Evolutionary conservation across 768 basidiomycete genomes (phyloP).

Genomic region (Mycena leptocephala): DNA sequence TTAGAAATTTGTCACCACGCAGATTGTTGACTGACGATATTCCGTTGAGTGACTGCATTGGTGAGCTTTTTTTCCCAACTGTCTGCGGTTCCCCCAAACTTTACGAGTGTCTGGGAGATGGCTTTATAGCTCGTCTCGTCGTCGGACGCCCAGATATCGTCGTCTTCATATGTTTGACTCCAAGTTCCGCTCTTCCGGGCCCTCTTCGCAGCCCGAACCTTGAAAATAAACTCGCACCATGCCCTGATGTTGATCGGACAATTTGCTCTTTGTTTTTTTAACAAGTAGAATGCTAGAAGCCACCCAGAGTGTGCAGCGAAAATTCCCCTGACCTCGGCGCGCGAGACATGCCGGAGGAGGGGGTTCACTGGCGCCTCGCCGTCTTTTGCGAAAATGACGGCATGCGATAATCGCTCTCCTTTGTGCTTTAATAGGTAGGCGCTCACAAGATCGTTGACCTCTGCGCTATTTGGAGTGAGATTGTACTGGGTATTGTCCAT

Average conservation of each 20-base stretch:
- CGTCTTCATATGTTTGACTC: conserved; percentile 38
- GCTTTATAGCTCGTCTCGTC: conserved; percentile 15
- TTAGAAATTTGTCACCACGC: background rate
- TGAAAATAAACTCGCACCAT: conserved; percentile 66
- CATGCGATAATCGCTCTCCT: background rate
- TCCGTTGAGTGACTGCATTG: conserved; percentile 12
- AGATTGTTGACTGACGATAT: background rate
- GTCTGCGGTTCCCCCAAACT: conserved; percentile 48
- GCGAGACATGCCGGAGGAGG: conserved; percentile 65
- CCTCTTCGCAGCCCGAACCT: conserved; percentile 8
- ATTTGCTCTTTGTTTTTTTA: conserved; percentile 28
- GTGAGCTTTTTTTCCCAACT: conserved; percentile 50
- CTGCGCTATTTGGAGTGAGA: conserved; percentile 56
- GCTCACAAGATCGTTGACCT: conserved; percentile 65
- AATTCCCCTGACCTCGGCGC: conserved; percentile 64
- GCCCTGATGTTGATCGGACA: conserved; percentile 58
- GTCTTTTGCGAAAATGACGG: conserved; percentile 50
- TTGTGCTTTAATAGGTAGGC: conserved; percentile 52
- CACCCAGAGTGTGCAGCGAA: conserved; percentile 74
- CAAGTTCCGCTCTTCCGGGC: conserved; percentile 18
- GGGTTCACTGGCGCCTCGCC: conserved; percentile 48
- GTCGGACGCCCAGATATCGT: conserved; percentile 22
- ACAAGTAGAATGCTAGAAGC: conserved; percentile 68
- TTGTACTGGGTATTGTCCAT: conserved; percentile 48
- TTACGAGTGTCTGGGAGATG: conserved; percentile 40